phyloP scores from a whole-genome alignment of 768 basidiomycete species.

The Astraeus odoratus region DNA sequence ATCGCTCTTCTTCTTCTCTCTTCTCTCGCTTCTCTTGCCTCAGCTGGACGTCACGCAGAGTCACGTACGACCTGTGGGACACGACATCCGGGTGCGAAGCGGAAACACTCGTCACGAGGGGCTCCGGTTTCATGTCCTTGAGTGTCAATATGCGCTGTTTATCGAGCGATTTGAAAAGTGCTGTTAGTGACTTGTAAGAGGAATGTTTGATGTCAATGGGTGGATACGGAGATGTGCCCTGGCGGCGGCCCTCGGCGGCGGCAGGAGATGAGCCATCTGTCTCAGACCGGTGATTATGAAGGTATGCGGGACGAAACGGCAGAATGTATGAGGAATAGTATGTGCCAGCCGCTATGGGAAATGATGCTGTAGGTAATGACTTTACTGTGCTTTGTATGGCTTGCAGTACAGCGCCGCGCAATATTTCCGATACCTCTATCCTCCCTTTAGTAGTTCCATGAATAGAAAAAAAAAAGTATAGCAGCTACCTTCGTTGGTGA shows the following conservation, averaged over 20 bases:
- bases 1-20: slow-evolving; percentile 43
- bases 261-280: slow-evolving; percentile 5
- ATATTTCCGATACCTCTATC: slow-evolving; percentile 31
- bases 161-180: slow-evolving; percentile 73
- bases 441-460: neutral
- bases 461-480: neutral
- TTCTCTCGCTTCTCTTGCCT: slow-evolving; percentile 55
- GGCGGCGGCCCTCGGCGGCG: slow-evolving; percentile 5
- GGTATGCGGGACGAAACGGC: slow-evolving; percentile 69
- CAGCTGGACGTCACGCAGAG: slow-evolving; percentile 59
- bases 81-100: slow-evolving; percentile 49
- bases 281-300: slow-evolving; percentile 10
- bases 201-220: slow-evolving; percentile 73
- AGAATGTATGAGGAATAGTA: slow-evolving; percentile 76
- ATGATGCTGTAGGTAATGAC: slow-evolving; percentile 42
- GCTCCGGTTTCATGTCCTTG: slow-evolving; percentile 53
- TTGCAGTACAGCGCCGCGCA: slow-evolving; percentile 60
- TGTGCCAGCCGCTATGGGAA: slow-evolving; percentile 70
- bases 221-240: slow-evolving; percentile 28
- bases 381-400: slow-evolving; percentile 47
- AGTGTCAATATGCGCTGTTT: slow-evolving; percentile 67
- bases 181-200: slow-evolving; percentile 69
- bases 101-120: slow-evolving; percentile 50
- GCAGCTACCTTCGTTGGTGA: slow-evolving; percentile 25
- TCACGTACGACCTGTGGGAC: slow-evolving; percentile 45